Percentiles rank a stretch among this genome's conserved stretches.
phyloP scores from a whole-genome alignment of 1,284 basidiomycete species.

The Moniliophthora roreri region DNA sequence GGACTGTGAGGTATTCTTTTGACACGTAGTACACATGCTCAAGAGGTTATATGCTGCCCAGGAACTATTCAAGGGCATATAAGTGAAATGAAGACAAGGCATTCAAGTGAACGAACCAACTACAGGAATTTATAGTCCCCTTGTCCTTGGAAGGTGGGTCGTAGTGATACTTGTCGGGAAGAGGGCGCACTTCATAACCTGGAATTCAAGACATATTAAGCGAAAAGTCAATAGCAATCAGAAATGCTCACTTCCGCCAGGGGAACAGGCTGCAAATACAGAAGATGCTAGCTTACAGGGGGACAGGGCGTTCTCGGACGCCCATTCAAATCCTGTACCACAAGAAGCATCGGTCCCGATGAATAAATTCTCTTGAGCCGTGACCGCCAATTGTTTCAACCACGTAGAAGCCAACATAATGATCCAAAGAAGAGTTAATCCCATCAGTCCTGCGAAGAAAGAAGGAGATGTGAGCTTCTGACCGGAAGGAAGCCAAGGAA shows the following conservation, averaged over 20 bases:
- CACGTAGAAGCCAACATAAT: too few relatives aligned
- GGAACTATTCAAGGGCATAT: neutral
- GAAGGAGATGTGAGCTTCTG: too few relatives aligned
- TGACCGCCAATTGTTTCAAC: too few relatives aligned
- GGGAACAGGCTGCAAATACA: neutral
- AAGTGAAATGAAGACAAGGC: neutral
- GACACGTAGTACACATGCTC: slow-evolving; percentile 10
- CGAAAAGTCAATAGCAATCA: neutral
- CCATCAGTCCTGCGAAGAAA: too few relatives aligned
- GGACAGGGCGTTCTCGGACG: slow-evolving; percentile 3
- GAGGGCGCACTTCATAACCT: neutral
- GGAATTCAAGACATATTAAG: neutral
- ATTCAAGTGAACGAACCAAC: neutral
- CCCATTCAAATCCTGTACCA: neutral
- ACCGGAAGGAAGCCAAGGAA: too few relatives aligned
- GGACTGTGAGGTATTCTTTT: neutral
- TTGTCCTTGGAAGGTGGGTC: neutral
- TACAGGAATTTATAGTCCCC: neutral
- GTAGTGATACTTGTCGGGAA: slow-evolving; percentile 1
- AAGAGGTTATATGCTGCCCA: slow-evolving; percentile 11
- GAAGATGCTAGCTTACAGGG: slow-evolving; percentile 3
- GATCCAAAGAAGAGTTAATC: too few relatives aligned
- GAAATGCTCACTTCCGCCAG: neutral
- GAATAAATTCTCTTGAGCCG: too few relatives aligned
- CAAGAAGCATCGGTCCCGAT: neutral